Base-by-base conservation (phyloP, 768 basidiomycete genomes). In the Saitozyma sp. region DNA sequence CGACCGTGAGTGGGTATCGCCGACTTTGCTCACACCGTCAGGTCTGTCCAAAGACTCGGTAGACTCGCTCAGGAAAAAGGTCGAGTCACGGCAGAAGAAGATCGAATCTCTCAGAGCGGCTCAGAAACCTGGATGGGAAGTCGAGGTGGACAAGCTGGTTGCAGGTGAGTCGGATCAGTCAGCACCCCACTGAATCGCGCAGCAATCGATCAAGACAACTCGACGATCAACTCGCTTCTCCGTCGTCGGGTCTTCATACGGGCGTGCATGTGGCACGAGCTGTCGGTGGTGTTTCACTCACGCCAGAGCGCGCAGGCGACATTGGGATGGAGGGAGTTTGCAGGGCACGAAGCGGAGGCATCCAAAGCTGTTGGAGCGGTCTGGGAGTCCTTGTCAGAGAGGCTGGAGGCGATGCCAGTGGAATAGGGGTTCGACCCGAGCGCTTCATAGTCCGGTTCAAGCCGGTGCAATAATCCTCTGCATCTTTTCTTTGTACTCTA, bases 221-320 rank as follows among this genome's bases (percentile, higher is more conserved):
- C 86, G 3, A 84, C 85, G 1, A 93, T 97, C 67, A 84, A 85
- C 19, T 84, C 86, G 6, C 85, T 88, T 59, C 82, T 96, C 48
- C 86, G 85, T 62, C 82, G 95, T 56, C 83, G 95, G 17, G 86
- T 93, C 9, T 96, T 93, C 74, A 88, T 95, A 61, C 87, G 90
- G 57, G 88, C 89, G 59, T 90, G 93, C 67, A 86, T 96, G 85
- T 97, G 93, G 92, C 90, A 95, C 71, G 93, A 97, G 78, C 83
- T 95, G n/a, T 87, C 91, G 20, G 90, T 92, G 16, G 88, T 97
- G 43, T 81, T 95, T 50, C 92, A 96, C 78, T 92, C 94, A 67
- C 84, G 89, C 58, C 93, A 96, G 81, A 91, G 92, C 68, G 84
- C 89, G 0, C 83, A 94, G 42, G 80, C 94, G 37, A 89, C 89